A percentile compares a stretch with the other conserved stretches of the same genome.
These are phyloP conservation scores for Helianthus tuberosus DNA, from an alignment of 129 eudicot genomes.

Conservation along the genomic window DNA sequence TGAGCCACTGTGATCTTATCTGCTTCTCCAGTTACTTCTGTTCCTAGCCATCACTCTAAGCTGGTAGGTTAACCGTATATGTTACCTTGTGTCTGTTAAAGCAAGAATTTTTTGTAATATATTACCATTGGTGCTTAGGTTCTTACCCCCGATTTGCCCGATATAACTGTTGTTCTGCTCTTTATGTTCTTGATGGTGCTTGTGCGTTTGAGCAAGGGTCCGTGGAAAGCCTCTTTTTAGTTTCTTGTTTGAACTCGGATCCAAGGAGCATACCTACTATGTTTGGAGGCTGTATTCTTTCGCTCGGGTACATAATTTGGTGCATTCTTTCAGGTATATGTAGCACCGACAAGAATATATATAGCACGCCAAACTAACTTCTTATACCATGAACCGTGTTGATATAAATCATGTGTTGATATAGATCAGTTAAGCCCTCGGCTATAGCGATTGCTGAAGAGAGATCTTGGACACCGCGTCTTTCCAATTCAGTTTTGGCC, in stretches of 20 bases:
- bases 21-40: constrained; percentile 87
- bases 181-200: constrained; percentile 94
- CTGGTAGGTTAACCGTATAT: constrained; percentile 54
- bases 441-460: too few relatives aligned
- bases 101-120: constrained; percentile 1
- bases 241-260: constrained; percentile 91
- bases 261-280: constrained; percentile 94
- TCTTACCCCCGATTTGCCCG: constrained; percentile 97
- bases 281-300: constrained; percentile 98
- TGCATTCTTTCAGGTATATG: not conserved
- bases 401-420: not conserved
- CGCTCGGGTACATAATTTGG: constrained; percentile 65
- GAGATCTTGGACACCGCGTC: too few relatives aligned
- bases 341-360: not conserved
- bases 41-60: constrained; percentile 88
- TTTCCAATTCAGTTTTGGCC: too few relatives aligned
- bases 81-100: constrained; percentile 7
- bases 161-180: constrained; percentile 74
- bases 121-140: constrained; percentile 54
- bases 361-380: not conserved
- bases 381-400: not conserved
- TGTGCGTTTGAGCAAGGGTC: constrained; percentile 99
- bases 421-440: too few relatives aligned
- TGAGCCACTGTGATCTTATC: constrained; percentile 81
- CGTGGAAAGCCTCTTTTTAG: constrained; percentile 91